A percentile compares a stretch with the other conserved stretches of the same genome.
Evolutionary conservation across 805 yeast genomes (phyloP).

Genomic region (Grigorovia transvaalensis): DNA sequence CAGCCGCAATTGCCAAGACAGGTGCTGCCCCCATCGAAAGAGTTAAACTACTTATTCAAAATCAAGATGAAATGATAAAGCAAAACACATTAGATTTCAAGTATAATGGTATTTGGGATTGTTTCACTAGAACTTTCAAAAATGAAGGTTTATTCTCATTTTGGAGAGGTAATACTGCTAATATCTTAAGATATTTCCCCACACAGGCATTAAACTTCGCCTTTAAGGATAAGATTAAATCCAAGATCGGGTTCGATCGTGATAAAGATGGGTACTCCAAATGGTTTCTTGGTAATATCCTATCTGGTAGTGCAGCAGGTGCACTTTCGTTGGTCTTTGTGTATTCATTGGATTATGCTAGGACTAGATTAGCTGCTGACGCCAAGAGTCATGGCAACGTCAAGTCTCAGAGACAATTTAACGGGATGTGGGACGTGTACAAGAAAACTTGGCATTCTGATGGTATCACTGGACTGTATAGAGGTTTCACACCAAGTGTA

Average conservation of each 20-base stretch:
- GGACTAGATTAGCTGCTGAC: conserved; percentile 96
- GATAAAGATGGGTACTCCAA: conserved; percentile 69
- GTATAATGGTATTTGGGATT: conserved; percentile 85
- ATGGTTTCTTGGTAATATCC: conserved; percentile 94
- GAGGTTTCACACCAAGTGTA: conserved; percentile 99
- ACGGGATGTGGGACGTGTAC: conserved; percentile 94
- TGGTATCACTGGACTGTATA: conserved; percentile 97
- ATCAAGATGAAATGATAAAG: conserved; percentile 96
- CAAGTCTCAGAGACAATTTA: conserved; percentile 70
- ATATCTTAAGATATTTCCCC: conserved; percentile 98
- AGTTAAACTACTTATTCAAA: conserved; percentile 91
- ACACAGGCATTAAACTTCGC: conserved; percentile 98
- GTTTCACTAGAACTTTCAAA: conserved; percentile 90
- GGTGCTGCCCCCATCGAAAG: conserved; percentile 98
- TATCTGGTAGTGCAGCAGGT: conserved; percentile 97
- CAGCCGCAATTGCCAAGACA: conserved; percentile 97
- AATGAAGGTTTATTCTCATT: conserved; percentile 86
- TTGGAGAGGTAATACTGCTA: conserved; percentile 99
- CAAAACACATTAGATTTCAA: conserved; percentile 85
- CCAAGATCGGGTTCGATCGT: conserved; percentile 94
- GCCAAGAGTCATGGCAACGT: conserved; percentile 45
- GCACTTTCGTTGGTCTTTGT: conserved; percentile 87
- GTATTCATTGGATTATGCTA: conserved; percentile 92
- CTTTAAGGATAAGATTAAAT: conserved; percentile 95
- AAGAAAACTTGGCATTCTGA: conserved; percentile 90